Percentiles rank a stretch among this genome's conserved stretches.
Evolutionary conservation across 768 basidiomycete species (phyloP).

Genomic region (Russula compacta): DNA sequence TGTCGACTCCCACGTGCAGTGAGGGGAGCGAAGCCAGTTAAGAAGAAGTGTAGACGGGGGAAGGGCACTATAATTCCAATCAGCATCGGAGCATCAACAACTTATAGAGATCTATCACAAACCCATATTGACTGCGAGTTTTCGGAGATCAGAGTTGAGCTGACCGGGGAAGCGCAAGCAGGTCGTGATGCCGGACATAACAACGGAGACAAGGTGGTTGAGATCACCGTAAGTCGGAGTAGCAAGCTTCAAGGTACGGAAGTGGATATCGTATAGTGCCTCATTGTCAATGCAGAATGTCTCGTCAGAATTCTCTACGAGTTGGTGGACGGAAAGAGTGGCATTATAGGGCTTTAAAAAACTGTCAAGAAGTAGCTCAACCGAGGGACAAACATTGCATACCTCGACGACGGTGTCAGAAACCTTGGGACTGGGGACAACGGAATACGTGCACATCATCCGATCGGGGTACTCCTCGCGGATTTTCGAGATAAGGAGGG

Average conservation of each 20-base stretch:
- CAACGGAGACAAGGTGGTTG: constrained; percentile 94
- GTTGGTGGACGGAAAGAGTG: constrained; percentile 94
- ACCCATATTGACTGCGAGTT: constrained; percentile 99
- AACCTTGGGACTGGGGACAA: constrained; percentile 94
- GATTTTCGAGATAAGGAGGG: constrained; percentile 97
- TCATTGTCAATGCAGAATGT: constrained; percentile 99
- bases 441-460: constrained; percentile 99
- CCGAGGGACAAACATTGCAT: neutral
- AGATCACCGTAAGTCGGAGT: constrained; percentile 96
- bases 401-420: constrained; percentile 98
- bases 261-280: constrained; percentile 98
- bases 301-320: constrained; percentile 99
- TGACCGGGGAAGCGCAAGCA: constrained; percentile 99
- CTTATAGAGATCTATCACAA: constrained; percentile 24
- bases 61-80: constrained; percentile 61
- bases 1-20: constrained; percentile 91
- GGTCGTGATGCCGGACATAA: constrained; percentile 98
- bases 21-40: constrained; percentile 92
- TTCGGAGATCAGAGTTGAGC: constrained; percentile 96
- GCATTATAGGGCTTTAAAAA: constrained; percentile 84
- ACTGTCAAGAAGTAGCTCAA: neutral
- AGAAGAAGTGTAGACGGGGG: constrained; percentile 99
- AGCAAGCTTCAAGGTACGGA: constrained; percentile 92
- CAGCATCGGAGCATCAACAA: neutral
- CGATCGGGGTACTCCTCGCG: constrained; percentile 98